Evolutionary conservation across 257 asterid genomes (phyloP).

Genomic region (Handroanthus guayacan): DNA sequence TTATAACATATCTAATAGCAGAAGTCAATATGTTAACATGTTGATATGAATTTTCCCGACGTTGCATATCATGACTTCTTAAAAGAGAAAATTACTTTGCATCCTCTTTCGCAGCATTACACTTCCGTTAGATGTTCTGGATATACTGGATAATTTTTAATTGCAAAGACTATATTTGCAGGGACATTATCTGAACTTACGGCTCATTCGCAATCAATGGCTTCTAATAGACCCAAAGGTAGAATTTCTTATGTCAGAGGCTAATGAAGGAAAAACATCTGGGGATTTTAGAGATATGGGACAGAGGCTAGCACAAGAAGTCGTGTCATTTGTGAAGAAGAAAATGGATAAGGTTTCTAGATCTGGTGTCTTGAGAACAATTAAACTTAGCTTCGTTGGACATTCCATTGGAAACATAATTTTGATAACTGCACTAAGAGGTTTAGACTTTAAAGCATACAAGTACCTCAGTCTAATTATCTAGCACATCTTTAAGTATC

Average conservation of each 20-base stretch:
- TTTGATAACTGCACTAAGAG: constrained; percentile 78
- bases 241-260: constrained; percentile 79
- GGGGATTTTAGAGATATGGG: constrained; percentile 92
- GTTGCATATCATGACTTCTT: not conserved
- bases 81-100: not conserved
- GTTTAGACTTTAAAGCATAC: constrained; percentile 40
- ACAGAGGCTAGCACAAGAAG: constrained; percentile 77
- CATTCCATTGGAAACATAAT: constrained; percentile 86
- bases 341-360: constrained; percentile 74
- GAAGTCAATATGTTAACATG: not conserved
- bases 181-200: constrained; percentile 87
- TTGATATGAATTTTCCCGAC: constrained; percentile 11
- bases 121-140: constrained; percentile 2
- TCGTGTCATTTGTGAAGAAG: constrained; percentile 72
- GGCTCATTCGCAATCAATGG: constrained; percentile 86
- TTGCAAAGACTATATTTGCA: constrained; percentile 41
- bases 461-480: constrained; percentile 10
- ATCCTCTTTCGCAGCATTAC: not conserved
- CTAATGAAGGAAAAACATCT: constrained; percentile 80
- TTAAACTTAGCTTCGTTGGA: constrained; percentile 79
- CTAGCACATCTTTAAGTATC: constrained; percentile 42
- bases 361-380: constrained; percentile 63
- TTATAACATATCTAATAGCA: not conserved
- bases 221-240: constrained; percentile 79
- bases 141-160: not conserved